phyloP scores from a whole-genome alignment of 2,329 filamentous ascomycete genomes.

The Diaporthe ilicicola region DNA sequence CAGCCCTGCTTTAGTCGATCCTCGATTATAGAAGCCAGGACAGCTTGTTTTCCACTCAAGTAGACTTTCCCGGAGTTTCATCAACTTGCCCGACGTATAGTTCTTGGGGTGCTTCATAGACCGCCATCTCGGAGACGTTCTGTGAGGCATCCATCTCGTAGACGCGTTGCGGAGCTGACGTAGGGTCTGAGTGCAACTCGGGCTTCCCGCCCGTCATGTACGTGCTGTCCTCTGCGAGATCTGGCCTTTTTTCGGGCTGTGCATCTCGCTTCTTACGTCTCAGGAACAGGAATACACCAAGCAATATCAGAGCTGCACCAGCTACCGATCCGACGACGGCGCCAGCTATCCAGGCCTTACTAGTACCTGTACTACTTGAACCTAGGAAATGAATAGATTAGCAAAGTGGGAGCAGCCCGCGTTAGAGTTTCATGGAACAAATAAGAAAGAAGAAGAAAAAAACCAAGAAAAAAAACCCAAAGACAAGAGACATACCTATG shows the following conservation, averaged over 20 bases:
- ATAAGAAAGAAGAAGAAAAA: too few species aligned
- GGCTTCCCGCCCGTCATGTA: neutral
- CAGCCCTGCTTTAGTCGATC: too few species aligned
- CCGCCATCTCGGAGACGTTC: neutral
- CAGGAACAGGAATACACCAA: neutral
- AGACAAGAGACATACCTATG: neutral
- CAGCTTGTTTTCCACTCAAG: neutral
- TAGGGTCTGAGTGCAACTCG: neutral
- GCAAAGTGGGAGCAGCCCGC: too few species aligned
- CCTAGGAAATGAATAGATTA: neutral
- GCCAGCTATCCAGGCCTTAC: slow-evolving; percentile 27
- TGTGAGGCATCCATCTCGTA: slow-evolving; percentile 8
- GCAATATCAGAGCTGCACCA: neutral
- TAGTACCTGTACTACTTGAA: neutral
- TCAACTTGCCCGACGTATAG: neutral
- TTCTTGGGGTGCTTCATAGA: slow-evolving; percentile 1
- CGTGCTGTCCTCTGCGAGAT: neutral
- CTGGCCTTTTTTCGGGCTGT: neutral
- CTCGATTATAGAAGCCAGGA: too few species aligned
- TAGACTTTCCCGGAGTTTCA: neutral
- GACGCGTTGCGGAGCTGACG: neutral
- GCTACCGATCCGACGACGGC: neutral
- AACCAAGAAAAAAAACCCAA: fast-evolving
- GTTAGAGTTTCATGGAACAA: too few species aligned
- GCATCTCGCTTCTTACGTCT: neutral